Evolutionary conservation across 2,329 filamentous ascomycete species (phyloP).

Genomic region (Bisporella sp.): DNA sequence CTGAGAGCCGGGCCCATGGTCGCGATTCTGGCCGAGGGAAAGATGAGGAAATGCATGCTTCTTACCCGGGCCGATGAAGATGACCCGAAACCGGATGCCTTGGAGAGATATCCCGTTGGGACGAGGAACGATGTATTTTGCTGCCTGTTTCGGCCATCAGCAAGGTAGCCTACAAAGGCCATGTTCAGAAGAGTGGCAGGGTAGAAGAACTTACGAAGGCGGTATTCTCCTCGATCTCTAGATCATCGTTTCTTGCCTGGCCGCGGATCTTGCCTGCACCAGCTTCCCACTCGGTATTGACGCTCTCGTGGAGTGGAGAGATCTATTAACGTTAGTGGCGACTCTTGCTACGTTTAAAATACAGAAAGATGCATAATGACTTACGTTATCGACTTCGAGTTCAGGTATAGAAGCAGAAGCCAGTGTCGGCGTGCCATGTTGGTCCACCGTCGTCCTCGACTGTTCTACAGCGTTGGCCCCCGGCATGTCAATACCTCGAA

Average conservation of each 20-base stretch:
- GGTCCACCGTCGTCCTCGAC: too few relatives aligned
- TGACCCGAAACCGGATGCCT: not conserved
- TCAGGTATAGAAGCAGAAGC: too few relatives aligned
- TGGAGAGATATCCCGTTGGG: not conserved
- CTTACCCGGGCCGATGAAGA: not conserved
- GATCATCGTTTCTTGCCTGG: not conserved
- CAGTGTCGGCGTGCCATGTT: too few relatives aligned
- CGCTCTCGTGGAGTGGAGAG: not conserved
- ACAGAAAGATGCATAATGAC: too few relatives aligned
- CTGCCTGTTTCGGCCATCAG: too few relatives aligned
- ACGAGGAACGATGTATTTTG: not conserved
- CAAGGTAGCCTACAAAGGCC: too few relatives aligned
- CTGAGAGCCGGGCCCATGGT: too few relatives aligned
- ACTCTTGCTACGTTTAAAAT: not conserved
- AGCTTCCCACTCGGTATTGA: not conserved
- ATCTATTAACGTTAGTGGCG: not conserved
- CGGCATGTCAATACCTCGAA: not conserved
- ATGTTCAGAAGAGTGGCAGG: too few relatives aligned
- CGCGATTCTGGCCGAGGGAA: too few relatives aligned
- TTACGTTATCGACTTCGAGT: too few relatives aligned
- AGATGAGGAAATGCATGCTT: not conserved
- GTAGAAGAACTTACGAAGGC: not conserved
- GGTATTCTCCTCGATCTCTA: not conserved
- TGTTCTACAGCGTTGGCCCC: too few relatives aligned
- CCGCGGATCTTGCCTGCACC: not conserved